Percentiles rank a stretch among this genome's conserved stretches.
Conservation (phyloP, 1,284 basidiomycete genomes). For the Puccinia horiana region DNA sequence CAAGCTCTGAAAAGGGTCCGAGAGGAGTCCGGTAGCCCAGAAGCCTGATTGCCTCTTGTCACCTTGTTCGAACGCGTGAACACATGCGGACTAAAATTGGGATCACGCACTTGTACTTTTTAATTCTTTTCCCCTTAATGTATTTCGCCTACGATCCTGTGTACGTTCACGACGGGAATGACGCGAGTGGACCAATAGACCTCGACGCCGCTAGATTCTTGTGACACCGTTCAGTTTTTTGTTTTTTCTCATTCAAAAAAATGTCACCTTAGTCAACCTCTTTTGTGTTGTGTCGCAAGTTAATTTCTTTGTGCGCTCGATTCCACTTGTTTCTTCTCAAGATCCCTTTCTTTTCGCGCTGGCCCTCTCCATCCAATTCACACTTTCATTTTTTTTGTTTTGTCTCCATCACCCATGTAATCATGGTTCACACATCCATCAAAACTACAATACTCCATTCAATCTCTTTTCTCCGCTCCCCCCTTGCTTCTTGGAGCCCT, state of each 20-base stretch:
- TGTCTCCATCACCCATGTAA: not conserved
- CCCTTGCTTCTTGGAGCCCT: not conserved
- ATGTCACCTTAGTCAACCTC: not conserved
- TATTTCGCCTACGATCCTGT: conserved; percentile 17
- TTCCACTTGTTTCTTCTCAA: not conserved
- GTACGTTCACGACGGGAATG: conserved; percentile 3
- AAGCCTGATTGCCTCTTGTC: not conserved
- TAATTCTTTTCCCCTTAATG: conserved; percentile 1
- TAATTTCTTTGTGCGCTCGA: not conserved
- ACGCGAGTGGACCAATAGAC: not conserved
- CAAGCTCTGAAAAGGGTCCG: conserved; percentile 59
- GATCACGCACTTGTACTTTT: conserved; percentile 13
- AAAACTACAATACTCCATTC: not conserved
- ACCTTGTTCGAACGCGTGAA: not conserved
- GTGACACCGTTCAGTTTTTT: conserved; percentile 10
- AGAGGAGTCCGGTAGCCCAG: conserved; percentile 26
- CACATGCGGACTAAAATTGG: not conserved
- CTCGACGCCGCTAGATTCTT: not conserved
- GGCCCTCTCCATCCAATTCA: not conserved
- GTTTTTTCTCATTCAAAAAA: not conserved
- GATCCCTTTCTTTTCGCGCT: not conserved
- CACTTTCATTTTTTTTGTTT: conserved; percentile 7
- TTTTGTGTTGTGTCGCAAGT: conserved; percentile 3
- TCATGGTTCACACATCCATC: not conserved
- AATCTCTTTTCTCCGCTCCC: not conserved